Evolutionary conservation across 2,329 filamentous ascomycete species (phyloP), one percentile per base, ranked within the genome.

Genomic region (Verticillium zaregamsianum): DNA sequence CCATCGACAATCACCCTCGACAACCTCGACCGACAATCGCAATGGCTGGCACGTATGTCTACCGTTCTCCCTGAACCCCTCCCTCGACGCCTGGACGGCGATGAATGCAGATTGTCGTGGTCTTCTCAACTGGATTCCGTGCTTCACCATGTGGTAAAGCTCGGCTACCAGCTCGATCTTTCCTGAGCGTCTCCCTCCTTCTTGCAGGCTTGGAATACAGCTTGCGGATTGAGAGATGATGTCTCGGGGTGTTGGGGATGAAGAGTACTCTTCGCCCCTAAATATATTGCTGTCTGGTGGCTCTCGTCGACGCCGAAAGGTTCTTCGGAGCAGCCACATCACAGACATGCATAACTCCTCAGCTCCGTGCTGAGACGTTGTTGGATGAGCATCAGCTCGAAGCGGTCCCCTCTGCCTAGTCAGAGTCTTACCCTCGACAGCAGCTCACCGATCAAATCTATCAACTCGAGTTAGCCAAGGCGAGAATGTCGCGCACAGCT

Each of bases 401-500:
- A 3, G 20, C 5, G 45, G 20, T 23, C 9, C 3, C 8, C 45
- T 25, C 3, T 20, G 8, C 9, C n/a, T 23, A 25, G 8, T 3
- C 45, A 20, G 20, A 20, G 7, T 12, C 20, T 25, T n/a, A 5
- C 11, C 37, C 37, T 40, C 20, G 20, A 12, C 20, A 25, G 3
- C 2, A 4, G 79, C 86, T 92, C 90, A 92, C 88, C 81, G 88
- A 92, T 90, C 69, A 93, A 94, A 93, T 82, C 66, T 67, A 90
- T 88, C 71, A 79, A 78, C 79, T 91, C 90, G 91, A 93, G 91
- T 93, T 82, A 87, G 86, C 86, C 89, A 90, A 86, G 86, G 87
- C 83, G 89, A 93, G 91, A 95, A 95, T 94, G 91, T 89, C 87
- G 91, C 91, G 80, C 83, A 82, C 85, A 88, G 90, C 90, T 89